Evolutionary conservation across 2,329 filamentous ascomycete genomes (phyloP).

Genomic region (Alternaria atra): DNA sequence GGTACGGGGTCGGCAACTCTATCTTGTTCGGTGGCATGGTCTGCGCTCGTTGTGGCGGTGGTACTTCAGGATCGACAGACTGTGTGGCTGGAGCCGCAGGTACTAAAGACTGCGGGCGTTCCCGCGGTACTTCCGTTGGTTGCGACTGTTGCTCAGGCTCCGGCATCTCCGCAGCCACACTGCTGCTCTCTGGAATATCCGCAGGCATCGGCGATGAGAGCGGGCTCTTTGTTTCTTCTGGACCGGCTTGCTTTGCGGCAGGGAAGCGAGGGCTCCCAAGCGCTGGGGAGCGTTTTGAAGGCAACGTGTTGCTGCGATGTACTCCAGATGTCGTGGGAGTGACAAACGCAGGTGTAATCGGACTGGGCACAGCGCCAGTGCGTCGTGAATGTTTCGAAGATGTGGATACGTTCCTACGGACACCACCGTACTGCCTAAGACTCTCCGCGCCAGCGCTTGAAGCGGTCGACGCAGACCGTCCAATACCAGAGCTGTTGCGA

Average conservation of each 20-base stretch:
- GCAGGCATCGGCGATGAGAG: conserved; percentile 28
- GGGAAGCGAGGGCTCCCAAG: conserved; percentile 55
- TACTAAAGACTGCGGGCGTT: conserved; percentile 4
- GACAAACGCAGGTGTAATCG: conserved; percentile 53
- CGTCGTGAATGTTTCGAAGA: conserved; percentile 86
- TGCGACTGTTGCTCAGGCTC: conserved; percentile 11
- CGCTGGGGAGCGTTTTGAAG: conserved; percentile 85
- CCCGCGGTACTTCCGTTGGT: neutral
- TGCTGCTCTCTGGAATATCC: conserved; percentile 14
- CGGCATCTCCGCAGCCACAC: neutral
- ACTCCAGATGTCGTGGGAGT: conserved; percentile 62
- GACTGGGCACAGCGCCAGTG: conserved; percentile 75
- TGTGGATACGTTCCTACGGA: conserved; percentile 89
- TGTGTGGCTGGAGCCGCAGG: conserved; percentile 15
- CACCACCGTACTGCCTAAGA: conserved; percentile 78
- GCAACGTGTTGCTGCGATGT: conserved; percentile 89
- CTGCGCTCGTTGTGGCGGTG: conserved; percentile 28
- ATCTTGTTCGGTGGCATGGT: conserved; percentile 35
- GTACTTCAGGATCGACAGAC: conserved; percentile 15
- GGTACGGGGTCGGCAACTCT: conserved; percentile 34
- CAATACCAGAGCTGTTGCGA: conserved; percentile 66
- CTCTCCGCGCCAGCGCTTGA: conserved; percentile 85
- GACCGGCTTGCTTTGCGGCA: conserved; percentile 58
- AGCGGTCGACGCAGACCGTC: conserved; percentile 74
- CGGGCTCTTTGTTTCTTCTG: conserved; percentile 40